Conservation (phyloP, 2,329 filamentous ascomycete genomes). For the Nemania sp. region DNA sequence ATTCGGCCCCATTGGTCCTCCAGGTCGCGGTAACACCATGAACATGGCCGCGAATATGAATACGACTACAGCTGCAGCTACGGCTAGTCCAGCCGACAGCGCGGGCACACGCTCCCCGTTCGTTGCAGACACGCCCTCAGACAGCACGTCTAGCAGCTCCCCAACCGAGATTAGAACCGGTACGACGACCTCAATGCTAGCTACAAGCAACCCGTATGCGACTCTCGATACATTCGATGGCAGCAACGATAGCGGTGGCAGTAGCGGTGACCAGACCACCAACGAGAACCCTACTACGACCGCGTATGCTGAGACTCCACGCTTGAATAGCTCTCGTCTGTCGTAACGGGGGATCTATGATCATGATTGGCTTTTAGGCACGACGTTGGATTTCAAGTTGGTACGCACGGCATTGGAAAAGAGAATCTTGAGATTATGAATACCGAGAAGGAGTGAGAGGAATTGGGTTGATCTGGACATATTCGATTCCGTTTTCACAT, state of each 20-base stretch:
- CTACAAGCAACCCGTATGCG: conserved; percentile 34
- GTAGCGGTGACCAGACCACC: neutral
- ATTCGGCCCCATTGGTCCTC: conserved; percentile 40
- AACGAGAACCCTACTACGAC: neutral
- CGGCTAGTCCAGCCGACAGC: too few relatives aligned
- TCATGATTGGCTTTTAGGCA: too few relatives aligned
- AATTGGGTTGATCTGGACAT: too few relatives aligned
- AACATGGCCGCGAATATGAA: neutral
- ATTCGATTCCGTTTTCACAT: too few relatives aligned
- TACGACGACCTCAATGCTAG: conserved; percentile 3
- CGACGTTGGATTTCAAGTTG: too few relatives aligned
- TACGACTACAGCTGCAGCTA: too few relatives aligned
- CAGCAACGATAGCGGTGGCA: neutral
- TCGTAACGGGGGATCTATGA: neutral
- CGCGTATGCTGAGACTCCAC: neutral
- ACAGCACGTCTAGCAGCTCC: neutral
- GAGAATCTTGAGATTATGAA: too few relatives aligned
- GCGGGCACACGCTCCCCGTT: too few relatives aligned
- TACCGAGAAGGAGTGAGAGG: too few relatives aligned
- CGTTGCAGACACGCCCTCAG: too few relatives aligned
- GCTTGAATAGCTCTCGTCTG: neutral
- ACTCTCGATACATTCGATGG: conserved; percentile 32
- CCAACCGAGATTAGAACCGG: neutral
- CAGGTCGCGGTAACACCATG: conserved; percentile 21
- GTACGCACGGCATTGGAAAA: too few relatives aligned